Evolutionary conservation across 1,139 yeast genomes (phyloP).

Genomic region (Yamadazyma sp.): DNA sequence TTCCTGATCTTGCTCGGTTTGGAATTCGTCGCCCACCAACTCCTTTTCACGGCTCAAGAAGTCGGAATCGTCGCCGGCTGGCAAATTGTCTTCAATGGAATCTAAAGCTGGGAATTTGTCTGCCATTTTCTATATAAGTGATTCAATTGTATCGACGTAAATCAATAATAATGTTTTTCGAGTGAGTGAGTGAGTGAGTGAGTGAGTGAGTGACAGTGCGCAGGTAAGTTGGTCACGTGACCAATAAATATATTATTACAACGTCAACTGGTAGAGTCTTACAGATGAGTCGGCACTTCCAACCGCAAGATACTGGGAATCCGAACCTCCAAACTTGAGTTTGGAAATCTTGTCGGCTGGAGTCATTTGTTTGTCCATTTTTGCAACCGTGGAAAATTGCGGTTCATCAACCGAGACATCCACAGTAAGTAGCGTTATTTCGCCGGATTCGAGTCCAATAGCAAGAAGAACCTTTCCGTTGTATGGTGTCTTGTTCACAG

Average conservation of each 20-base stretch:
- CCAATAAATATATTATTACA: too few species aligned
- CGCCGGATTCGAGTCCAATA: constrained; percentile 72
- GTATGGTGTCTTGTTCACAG: constrained; percentile 39
- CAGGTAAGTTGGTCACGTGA: too few species aligned
- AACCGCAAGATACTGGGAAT: constrained; percentile 46
- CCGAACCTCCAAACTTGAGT: constrained; percentile 51
- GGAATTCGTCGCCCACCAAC: constrained; percentile 77
- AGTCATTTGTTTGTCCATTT: constrained; percentile 37
- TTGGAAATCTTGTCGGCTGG: constrained; percentile 66
- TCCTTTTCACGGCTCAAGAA: constrained; percentile 85
- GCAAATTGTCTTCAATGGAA: constrained; percentile 38
- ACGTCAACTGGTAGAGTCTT: constrained; percentile 44
- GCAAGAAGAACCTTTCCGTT: constrained; percentile 42
- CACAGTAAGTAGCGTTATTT: constrained; percentile 23
- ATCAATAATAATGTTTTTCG: too few species aligned
- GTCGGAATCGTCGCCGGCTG: constrained; percentile 49
- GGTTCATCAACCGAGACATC: constrained; percentile 27
- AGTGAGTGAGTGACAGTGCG: not conserved
- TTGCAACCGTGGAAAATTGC: constrained; percentile 25
- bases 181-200: too few species aligned
- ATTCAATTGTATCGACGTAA: not conserved
- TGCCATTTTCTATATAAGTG: constrained; percentile 50
- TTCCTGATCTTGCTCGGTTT: constrained; percentile 63
- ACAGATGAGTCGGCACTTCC: constrained; percentile 73
- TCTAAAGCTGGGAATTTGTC: constrained; percentile 87